Percentiles rank a stretch among this genome's conserved stretches.
These are phyloP conservation scores for Petrea volubilis DNA, from an alignment of 257 asterid species.

Conservation along the genomic window DNA sequence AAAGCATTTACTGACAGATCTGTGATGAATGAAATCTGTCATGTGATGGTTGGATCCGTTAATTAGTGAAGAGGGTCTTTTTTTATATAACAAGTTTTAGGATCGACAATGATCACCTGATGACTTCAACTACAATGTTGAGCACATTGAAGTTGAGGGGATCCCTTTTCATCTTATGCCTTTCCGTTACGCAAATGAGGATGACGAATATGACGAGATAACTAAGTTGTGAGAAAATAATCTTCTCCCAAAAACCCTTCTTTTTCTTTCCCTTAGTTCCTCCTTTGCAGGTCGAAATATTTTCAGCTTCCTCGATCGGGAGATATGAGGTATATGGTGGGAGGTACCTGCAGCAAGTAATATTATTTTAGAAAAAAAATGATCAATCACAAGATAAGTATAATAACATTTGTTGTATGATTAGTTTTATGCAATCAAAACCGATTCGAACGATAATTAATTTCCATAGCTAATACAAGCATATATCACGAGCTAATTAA, in stretches of 20 bases:
- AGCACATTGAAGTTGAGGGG: slow-evolving; percentile 60
- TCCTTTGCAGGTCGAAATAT: neutral
- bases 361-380: neutral
- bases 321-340: slow-evolving; percentile 48
- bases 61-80: too few relatives aligned
- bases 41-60: too few relatives aligned
- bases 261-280: neutral
- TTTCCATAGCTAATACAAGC: too few relatives aligned
- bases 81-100: too few relatives aligned
- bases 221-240: slow-evolving; percentile 44
- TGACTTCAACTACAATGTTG: slow-evolving; percentile 47
- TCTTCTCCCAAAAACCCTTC: neutral
- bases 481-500: too few relatives aligned
- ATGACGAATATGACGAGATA: slow-evolving; percentile 43
- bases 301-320: slow-evolving; percentile 28
- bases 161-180: slow-evolving; percentile 41
- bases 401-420: too few relatives aligned
- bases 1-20: too few relatives aligned
- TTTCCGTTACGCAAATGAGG: slow-evolving; percentile 50
- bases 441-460: too few relatives aligned
- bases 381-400: too few relatives aligned
- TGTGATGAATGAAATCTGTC: too few relatives aligned
- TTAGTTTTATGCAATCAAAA: too few relatives aligned
- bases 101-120: slow-evolving; percentile 37
- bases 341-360: slow-evolving; percentile 44